Base-by-base conservation (phyloP, 75 land plant species). In the Ceratopteris richardii region DNA sequence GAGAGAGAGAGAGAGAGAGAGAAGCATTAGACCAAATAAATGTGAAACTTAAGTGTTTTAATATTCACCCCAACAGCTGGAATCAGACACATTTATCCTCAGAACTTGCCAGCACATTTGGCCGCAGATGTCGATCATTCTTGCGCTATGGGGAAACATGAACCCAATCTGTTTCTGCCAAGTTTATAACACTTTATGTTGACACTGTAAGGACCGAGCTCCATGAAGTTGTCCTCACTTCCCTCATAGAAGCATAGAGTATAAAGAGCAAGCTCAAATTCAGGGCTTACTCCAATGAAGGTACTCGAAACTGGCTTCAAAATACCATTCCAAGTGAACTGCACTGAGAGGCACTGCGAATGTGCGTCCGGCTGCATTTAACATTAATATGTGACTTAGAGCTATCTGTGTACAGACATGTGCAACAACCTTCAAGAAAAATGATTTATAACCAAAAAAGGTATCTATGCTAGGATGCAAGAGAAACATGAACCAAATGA, bases 211-310 rank as follows among this genome's bases (percentile, higher is more conserved):
- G 98, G 90, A 28, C 98, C 98, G 44, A 93, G 62, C 18, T 74
- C 62, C 9, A 93, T 51, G 44, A 72, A 56, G 66, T 93, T 93
- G 25, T 93, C 98, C 58, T 93, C 90, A 48, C 62, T 62, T 19
- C 98, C 98, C 7, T 42, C 63, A 19, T 46, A 93, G 74, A 85
- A 93, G 33, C 86, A 88, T 0, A 93, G 77, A 0, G 98, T 93
- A 58, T 93, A 93, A 0, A 93, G 68, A 1, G 98, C 98, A 25
- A 93, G 21, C 72, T 93, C 98, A 65, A 93, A 93, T 61, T 93
- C 95, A 0, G 98, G 98, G 76, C 95, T 93, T 31, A 83, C 98
- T 53, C 98, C 98, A 39, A 93, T 56, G 41, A 93, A 60, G 36
- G 78, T 71, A 72, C 83, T 85, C 31, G 96, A 89, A 22, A 81